A percentile compares a stretch with the other conserved stretches of the same genome.
phyloP scores from a whole-genome alignment of 2,329 filamentous ascomycete species.

The Penicillium decumbens region DNA sequence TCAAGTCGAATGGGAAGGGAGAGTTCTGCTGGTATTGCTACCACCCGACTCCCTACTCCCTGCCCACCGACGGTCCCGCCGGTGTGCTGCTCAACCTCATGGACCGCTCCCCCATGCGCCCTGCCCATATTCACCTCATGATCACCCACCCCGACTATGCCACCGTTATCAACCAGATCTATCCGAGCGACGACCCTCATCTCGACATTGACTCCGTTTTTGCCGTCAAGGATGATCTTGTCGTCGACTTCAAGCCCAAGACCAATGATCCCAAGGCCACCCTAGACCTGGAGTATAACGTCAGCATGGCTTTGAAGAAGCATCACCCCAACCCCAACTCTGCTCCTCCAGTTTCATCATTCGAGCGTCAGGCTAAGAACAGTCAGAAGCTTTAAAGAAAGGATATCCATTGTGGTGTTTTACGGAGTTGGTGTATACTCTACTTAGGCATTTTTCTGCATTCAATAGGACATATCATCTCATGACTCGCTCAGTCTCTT shows the following conservation, averaged over 20 bases:
- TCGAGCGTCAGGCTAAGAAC: slow-evolving; percentile 27
- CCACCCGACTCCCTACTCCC: slow-evolving; percentile 68
- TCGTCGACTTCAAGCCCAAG: slow-evolving; percentile 54
- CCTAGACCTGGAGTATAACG: slow-evolving; percentile 60
- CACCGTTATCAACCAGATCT: slow-evolving; percentile 56
- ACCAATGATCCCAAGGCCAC: slow-evolving; percentile 50
- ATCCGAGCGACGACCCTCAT: slow-evolving; percentile 56
- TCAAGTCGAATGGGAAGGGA: slow-evolving; percentile 64
- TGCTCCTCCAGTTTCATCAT: slow-evolving; percentile 36
- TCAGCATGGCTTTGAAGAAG: slow-evolving; percentile 50
- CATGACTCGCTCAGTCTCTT: too few relatives aligned
- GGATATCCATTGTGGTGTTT: background rate
- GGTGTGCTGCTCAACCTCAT: slow-evolving; percentile 51
- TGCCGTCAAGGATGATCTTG: slow-evolving; percentile 58
- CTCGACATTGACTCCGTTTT: slow-evolving; percentile 57
- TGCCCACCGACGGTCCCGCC: slow-evolving; percentile 61
- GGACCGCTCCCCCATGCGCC: slow-evolving; percentile 57
- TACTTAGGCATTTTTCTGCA: background rate
- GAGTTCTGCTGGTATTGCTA: slow-evolving; percentile 67
- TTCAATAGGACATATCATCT: background rate
- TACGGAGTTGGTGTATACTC: background rate
- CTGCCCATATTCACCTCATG: slow-evolving; percentile 60
- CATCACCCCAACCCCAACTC: slow-evolving; percentile 40
- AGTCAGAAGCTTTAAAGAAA: background rate
- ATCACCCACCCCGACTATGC: slow-evolving; percentile 53